Percentiles rank a stretch among this genome's conserved stretches.
Evolutionary conservation across 2,329 filamentous ascomycete species (phyloP).

Genomic region (Trichoderma sp.): DNA sequence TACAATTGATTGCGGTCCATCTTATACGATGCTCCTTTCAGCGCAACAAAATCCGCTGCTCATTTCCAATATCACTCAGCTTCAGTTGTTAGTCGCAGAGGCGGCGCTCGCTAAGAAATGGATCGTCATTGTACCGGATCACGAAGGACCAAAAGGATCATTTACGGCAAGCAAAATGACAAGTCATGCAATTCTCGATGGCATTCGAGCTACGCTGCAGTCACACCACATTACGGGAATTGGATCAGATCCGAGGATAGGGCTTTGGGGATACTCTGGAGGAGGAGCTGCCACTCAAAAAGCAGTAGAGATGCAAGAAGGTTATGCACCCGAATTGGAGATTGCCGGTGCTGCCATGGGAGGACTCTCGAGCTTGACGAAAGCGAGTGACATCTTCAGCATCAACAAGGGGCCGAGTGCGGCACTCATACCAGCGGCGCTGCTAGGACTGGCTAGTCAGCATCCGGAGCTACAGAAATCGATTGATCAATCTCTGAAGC

Average conservation of each 20-base stretch:
- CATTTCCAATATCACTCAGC: constrained; percentile 31
- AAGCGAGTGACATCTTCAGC: constrained; percentile 16
- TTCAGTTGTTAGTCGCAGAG: constrained; percentile 27
- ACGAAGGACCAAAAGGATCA: constrained; percentile 42
- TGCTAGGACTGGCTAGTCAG: constrained; percentile 26
- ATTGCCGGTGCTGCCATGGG: constrained; percentile 29
- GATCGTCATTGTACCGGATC: constrained; percentile 51
- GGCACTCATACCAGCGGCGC: constrained; percentile 26
- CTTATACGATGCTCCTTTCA: constrained; percentile 26
- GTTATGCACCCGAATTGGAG: constrained; percentile 29
- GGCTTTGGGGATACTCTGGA: constrained; percentile 43
- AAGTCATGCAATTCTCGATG: constrained; percentile 44
- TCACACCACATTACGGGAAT: constrained; percentile 31
- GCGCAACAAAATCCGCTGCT: constrained; percentile 33
- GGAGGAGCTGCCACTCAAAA: constrained; percentile 20
- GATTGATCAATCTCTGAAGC: constrained; percentile 24
- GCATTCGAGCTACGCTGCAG: constrained; percentile 40
- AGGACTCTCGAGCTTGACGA: constrained; percentile 20
- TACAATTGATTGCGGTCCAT: constrained; percentile 35
- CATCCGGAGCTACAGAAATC: constrained; percentile 21
- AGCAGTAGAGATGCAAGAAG: constrained; percentile 16
- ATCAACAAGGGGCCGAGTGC: constrained; percentile 23
- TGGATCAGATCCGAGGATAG: constrained; percentile 32
- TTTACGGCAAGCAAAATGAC: constrained; percentile 42
- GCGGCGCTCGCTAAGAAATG: constrained; percentile 42